phyloP scores from a whole-genome alignment of 306 rosid species.

The Quercus wislizeni region DNA sequence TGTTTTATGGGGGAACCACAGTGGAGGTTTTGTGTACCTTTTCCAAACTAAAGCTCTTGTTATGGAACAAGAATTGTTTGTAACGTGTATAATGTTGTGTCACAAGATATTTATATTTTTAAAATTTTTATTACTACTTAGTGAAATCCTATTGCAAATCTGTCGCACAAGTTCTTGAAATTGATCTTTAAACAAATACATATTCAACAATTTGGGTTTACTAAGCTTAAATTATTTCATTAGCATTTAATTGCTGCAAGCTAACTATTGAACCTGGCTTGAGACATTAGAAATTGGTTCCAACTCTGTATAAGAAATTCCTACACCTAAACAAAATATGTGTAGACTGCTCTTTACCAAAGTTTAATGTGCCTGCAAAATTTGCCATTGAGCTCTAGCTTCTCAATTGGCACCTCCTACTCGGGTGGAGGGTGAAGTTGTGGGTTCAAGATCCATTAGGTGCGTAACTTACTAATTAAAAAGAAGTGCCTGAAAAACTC shows the following conservation, averaged over 20 bases:
- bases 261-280: not conserved
- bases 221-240: not conserved
- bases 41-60: too few species aligned
- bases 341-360: not conserved
- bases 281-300: not conserved
- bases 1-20: too few species aligned
- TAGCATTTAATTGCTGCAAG: not conserved
- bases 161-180: not conserved
- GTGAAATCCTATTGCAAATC: not conserved
- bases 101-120: not conserved
- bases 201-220: not conserved
- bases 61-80: too few species aligned
- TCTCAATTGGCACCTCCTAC: too few species aligned
- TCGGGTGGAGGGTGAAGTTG: too few species aligned
- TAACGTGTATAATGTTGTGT: not conserved
- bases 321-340: not conserved
- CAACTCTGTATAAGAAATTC: not conserved
- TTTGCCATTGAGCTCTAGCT: too few species aligned
- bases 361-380: not conserved
- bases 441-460: too few species aligned
- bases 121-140: not conserved
- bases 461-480: too few species aligned
- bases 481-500: too few species aligned
- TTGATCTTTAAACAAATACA: not conserved
- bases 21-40: too few species aligned